phyloP scores from a whole-genome alignment of 805 yeast species.

The Wickerhamiella vanderwaltii region DNA sequence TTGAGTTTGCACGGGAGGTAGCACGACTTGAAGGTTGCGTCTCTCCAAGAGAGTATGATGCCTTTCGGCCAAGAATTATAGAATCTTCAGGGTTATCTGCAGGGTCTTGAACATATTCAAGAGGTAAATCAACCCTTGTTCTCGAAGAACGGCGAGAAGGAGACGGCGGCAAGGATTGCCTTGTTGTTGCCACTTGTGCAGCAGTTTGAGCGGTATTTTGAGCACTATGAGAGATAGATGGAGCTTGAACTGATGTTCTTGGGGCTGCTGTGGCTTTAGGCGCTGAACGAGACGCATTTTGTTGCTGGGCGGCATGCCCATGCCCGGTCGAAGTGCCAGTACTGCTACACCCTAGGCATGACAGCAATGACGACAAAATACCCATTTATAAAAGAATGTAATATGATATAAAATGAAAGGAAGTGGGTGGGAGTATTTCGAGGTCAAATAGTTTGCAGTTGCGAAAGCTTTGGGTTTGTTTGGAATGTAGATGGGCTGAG shows the following conservation, averaged over 20 bases:
- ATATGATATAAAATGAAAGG: not conserved
- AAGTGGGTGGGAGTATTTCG: not conserved
- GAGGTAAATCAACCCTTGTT: conserved; percentile 12
- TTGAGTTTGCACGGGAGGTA: conserved; percentile 4
- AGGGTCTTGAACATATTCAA: conserved; percentile 12
- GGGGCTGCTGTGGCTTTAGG: too few species aligned
- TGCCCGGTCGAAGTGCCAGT: not conserved
- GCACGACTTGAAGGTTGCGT: conserved; percentile 1
- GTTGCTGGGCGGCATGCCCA: too few species aligned
- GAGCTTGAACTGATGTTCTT: too few species aligned
- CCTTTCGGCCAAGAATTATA: conserved; percentile 13
- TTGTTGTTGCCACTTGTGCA: not conserved
- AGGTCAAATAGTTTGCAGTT: not conserved
- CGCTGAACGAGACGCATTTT: too few species aligned
- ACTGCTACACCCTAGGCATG: conserved; percentile 11
- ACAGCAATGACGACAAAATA: conserved; percentile 8
- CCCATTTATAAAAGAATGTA: conserved; percentile 10
- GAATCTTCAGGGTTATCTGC: conserved; percentile 6
- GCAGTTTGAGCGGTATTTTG: not conserved
- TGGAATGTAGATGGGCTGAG: conserved; percentile 3
- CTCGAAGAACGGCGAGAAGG: conserved; percentile 9
- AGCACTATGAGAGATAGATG: too few species aligned
- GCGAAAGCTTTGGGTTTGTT: conserved; percentile 6
- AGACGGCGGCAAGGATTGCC: not conserved
- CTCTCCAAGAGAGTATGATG: conserved; percentile 12